Base-by-base conservation (phyloP, 2,329 filamentous ascomycete species). In the Penicillium janthinellum region DNA sequence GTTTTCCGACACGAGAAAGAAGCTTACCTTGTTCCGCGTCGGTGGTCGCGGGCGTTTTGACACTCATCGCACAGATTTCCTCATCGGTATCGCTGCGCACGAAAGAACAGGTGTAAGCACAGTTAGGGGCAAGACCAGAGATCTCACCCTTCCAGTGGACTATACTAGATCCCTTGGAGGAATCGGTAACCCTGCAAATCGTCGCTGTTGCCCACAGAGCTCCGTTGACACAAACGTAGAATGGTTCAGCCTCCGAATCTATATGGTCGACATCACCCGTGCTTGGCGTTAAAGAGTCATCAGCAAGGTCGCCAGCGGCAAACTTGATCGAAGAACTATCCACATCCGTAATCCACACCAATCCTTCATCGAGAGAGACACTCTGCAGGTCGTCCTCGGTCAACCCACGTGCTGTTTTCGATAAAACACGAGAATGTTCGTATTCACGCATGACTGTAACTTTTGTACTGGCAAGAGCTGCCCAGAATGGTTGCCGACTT, bases 391-490 rank as follows among this genome's bases (percentile, higher is more conserved):
- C 77, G 47, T 77, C 73, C 62, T 79, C 77, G 15, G 76, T 73
- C 58, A 75, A 67, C 58, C 74, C 73, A 56, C 75, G 72, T 42
- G 72, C 68, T 25, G 74, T 75, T 67, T 76, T 77, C 10, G 73
- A 76, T 49, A 75, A 65, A 55, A 74, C 76, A 66, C 84, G 80
- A 77, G 90, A 94, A 73, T 96, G 86, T 78, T 92, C 90, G 69
- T 91, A 91, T 77, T 92, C 93, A 79, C 96, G 95, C 72, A 96
- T 88, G 78, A 96, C 92, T 69, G 95, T 94, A 74, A 97, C 93
- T 83, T 97, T 97, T 72, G 93, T 96, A 79, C 92, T 96, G 54
- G 93, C 93, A 68, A 97, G 85, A 50, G 93, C 93, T 64, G 93
- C 92, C 93, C 93, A 97, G 65, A 97, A 86, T 51, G 93, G 93